A percentile compares a stretch with the other conserved stretches of the same genome.
These are phyloP conservation scores for Somion occarium DNA, from an alignment of 1,284 basidiomycete genomes.

Conservation along the genomic window DNA sequence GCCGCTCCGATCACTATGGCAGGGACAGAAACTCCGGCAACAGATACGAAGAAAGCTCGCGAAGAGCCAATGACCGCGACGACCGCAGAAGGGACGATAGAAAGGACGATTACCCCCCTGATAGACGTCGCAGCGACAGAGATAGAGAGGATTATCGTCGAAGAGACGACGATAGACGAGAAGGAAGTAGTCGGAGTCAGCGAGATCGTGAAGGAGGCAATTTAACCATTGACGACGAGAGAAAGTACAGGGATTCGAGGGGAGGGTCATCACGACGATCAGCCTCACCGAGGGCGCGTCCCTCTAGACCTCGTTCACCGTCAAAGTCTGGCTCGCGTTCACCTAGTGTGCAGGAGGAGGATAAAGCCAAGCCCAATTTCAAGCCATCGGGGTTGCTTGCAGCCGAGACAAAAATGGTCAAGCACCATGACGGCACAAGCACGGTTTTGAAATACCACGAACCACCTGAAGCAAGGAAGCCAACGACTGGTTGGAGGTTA, in stretches of 20 bases:
- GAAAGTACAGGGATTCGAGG: constrained; percentile 13
- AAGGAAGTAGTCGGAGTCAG: constrained; percentile 15
- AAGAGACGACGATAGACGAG: constrained; percentile 16
- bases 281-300: constrained; percentile 44
- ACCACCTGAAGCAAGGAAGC: constrained; percentile 95
- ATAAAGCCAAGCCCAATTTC: constrained; percentile 86
- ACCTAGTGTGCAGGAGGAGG: constrained; percentile 32
- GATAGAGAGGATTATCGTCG: constrained; percentile 2
- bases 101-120: constrained; percentile 5
- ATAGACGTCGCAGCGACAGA: constrained; percentile 8
- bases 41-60: constrained; percentile 10
- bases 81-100: constrained; percentile 18
- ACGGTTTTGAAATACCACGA: constrained; percentile 98
- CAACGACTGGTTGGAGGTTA: constrained; percentile 84
- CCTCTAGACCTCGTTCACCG: constrained; percentile 29
- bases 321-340: constrained; percentile 28
- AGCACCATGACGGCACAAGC: constrained; percentile 67
- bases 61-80: constrained; percentile 35
- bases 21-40: constrained; percentile 37
- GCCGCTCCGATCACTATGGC: constrained; percentile 20
- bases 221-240: constrained; percentile 11
- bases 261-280: constrained; percentile 47
- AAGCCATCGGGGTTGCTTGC: constrained; percentile 86
- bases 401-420: constrained; percentile 89
- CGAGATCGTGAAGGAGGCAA: constrained; percentile 13